phyloP scores from a whole-genome alignment of 106 monocot genomes.

The Acorus calamus region DNA sequence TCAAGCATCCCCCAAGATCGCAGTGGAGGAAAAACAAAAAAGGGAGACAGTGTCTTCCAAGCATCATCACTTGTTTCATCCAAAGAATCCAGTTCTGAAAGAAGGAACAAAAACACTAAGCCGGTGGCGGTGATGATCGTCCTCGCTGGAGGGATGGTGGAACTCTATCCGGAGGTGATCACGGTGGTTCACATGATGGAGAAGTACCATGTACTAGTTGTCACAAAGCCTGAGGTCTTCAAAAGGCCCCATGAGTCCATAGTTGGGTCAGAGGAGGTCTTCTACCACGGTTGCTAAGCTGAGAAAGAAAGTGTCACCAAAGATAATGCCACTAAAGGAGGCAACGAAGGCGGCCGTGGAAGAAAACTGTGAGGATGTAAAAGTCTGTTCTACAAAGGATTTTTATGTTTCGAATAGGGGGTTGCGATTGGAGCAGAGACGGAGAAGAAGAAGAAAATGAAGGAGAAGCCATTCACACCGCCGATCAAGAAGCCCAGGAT shows the following conservation, averaged over 20 bases:
- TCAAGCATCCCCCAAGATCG: too few relatives aligned
- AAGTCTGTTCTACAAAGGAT: constrained; percentile 8
- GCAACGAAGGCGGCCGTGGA: background rate
- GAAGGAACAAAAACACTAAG: too few relatives aligned
- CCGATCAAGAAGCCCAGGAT: background rate
- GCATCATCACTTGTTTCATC: too few relatives aligned
- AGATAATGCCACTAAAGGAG: background rate
- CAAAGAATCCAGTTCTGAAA: too few relatives aligned
- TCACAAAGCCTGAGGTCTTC: constrained; percentile 16
- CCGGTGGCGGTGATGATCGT: constrained; percentile 15
- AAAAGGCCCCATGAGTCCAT: constrained; percentile 11
- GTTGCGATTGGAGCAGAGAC: background rate
- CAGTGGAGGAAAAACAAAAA: too few relatives aligned
- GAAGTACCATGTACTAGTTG: constrained; percentile 9
- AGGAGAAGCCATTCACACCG: constrained; percentile 4
- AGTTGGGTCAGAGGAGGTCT: constrained; percentile 5
- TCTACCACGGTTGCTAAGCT: constrained; percentile 10
- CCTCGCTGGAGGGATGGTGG: constrained; percentile 15
- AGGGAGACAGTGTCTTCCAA: too few relatives aligned
- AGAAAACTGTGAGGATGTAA: background rate
- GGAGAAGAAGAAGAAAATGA: background rate
- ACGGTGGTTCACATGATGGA: constrained; percentile 10
- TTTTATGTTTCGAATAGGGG: background rate
- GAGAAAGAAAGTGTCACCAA: background rate
- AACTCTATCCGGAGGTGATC: constrained; percentile 9